Base-by-base conservation (phyloP, 108 stramenopile species). In the Craspedostauros australis region DNA sequence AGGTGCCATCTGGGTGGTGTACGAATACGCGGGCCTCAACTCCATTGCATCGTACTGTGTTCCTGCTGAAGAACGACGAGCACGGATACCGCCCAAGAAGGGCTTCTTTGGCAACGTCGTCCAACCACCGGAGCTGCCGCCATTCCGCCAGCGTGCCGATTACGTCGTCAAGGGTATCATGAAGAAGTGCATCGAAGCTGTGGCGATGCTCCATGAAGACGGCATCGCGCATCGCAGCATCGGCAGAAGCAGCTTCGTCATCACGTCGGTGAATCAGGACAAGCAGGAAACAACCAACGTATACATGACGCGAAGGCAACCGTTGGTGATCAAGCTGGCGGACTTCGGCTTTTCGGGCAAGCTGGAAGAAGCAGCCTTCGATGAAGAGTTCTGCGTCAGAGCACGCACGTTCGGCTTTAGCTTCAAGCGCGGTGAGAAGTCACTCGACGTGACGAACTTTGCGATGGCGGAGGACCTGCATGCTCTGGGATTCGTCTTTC, bases 401-500 rank as follows among this genome's bases (percentile, higher is more conserved):
- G 76, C 83, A 20, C 66, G 80, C 39, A 45, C 72, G 28, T 84
- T 90, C 65, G 84, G 77, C 25, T 60, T 90, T 3, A 43, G 39
- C 27, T 62, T 73, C 36, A 42, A 37, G 21, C 52, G 45, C 37
- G 72, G 61, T 5, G 68, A 73, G 5, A 47, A 39, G 5, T 53
- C 67, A 2, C 15, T 68, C 4, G 72, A 42, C 12, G 56, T 54
- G 25, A 53, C 49, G 23, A 67, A 74, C 62, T 90, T 90, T 62
- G 80, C 80, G 34, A 75, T 75, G 55, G 82, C 84, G 8, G 88
- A 90, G 62, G 88, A 90, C 65, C 50, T 90, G 34, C 84, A 90
- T 68, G 88, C 88, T 7, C 51, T 86, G 4, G 88, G 88, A 36
- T 86, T 90, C 70, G 88, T 90, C 6, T 77, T 84, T 40, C 48